Base-by-base conservation (phyloP, 139 green algal species). In the Zygnema circumcarinatum region DNA sequence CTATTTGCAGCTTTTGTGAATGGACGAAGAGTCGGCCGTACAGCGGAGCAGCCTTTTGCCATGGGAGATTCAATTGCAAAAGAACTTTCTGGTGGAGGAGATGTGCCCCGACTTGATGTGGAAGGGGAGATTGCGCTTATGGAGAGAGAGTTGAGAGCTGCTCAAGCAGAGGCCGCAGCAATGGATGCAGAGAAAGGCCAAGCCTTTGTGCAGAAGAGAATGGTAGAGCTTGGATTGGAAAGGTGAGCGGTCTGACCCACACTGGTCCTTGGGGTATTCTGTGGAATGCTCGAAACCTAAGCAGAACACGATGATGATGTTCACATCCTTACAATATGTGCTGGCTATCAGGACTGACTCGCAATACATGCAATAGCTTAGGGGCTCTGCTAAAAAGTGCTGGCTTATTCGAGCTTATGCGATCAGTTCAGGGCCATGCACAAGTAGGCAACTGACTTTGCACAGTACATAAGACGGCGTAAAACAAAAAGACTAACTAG, bases 1-100 rank as follows among this genome's bases (percentile, higher is more conserved):
- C 35, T 16, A 22, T 78, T 29, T 76, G 39, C 84, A 86, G 87
- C 87, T 1, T 91, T 81, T 38, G 69, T 85, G 68, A 91, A 91
- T 68, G 87, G 87, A 20, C 33, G 68, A 67, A 81, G 87, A 22
- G 39, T 86, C 47, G 87, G 87, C 36, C 36, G 16, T 22, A 68
- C 81, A 20, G 25, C 39, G n/a, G 87, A 91, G 52, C 25, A 20
- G 1, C 39, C 81, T 22, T 91, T 89, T 29, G 0, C 25, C 7
- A 21, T 42, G 32, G 87, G 87, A 3, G 87, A 84, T 29, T 76
- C n/a, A 31, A 85, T 91, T 35, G 81, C 81, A 39, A 25, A 38
- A 0, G 87, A 91, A 83, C 40, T 84, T 72, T 16, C 16, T 52
- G 33, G 38, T 22, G 78, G 22, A 42, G 1, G 2, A 39, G 1